Conservation (phyloP, 352 stramenopile genomes). For the Phytophthora agathidicida region DNA sequence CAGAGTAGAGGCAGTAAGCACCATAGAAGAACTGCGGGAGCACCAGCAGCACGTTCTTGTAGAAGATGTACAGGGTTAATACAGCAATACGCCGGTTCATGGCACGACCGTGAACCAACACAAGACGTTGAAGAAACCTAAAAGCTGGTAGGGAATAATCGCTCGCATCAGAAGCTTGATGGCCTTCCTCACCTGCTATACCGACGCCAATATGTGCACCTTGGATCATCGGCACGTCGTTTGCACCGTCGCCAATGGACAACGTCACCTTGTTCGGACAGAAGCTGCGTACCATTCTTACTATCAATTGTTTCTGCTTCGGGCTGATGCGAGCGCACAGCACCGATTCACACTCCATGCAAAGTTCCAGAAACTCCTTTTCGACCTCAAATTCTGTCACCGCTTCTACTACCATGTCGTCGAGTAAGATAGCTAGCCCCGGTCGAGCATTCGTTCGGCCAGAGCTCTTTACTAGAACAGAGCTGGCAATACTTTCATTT, state of each 20-base stretch:
- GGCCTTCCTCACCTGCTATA: constrained; percentile 67
- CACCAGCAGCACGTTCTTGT: constrained; percentile 88
- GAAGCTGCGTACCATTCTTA: constrained; percentile 88
- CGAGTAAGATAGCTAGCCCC: constrained; percentile 51
- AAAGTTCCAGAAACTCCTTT: constrained; percentile 51
- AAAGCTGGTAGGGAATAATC: constrained; percentile 93
- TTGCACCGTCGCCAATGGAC: constrained; percentile 90
- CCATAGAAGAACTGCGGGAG: constrained; percentile 83
- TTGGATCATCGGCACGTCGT: constrained; percentile 95
- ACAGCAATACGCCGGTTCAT: constrained; percentile 74
- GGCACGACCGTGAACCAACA: constrained; percentile 86
- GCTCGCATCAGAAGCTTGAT: constrained; percentile 89
- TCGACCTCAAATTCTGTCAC: constrained; percentile 43
- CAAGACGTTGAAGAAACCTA: constrained; percentile 79
- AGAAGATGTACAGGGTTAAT: constrained; percentile 87
- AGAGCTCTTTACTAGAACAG: constrained; percentile 3
- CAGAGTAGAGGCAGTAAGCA: constrained; percentile 74
- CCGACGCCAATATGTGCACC: constrained; percentile 69
- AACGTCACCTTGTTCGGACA: constrained; percentile 69
- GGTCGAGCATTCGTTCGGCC: neutral
- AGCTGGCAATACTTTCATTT: constrained; percentile 2
- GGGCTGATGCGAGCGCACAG: constrained; percentile 96
- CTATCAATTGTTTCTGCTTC: constrained; percentile 97
- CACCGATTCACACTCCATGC: constrained; percentile 91
- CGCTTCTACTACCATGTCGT: constrained; percentile 57